These are phyloP conservation scores for Beauveria scarabaeidicola DNA, from an alignment of 2,329 filamentous ascomycete genomes.

Conservation along the genomic window DNA sequence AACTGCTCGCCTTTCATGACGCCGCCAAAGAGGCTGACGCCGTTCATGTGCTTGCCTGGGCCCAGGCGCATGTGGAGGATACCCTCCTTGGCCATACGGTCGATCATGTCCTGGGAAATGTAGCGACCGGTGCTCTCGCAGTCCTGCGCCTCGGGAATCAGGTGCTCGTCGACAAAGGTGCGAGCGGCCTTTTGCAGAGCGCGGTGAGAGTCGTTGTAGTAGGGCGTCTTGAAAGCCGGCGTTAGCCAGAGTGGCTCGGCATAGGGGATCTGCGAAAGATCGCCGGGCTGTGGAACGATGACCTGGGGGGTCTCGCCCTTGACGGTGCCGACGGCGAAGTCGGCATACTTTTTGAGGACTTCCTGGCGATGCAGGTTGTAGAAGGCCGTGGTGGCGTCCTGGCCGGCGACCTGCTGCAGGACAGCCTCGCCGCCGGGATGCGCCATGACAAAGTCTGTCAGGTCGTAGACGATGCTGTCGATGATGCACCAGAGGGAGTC, in stretches of 20 bases:
- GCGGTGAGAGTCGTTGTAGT: constrained; percentile 69
- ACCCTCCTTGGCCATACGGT: constrained; percentile 66
- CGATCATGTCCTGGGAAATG: constrained; percentile 64
- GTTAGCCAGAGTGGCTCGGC: constrained; percentile 78
- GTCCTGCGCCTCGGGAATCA: constrained; percentile 66
- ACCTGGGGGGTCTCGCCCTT: constrained; percentile 68
- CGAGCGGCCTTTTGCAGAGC: constrained; percentile 61
- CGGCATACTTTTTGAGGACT: constrained; percentile 71
- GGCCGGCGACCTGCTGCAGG: constrained; percentile 69
- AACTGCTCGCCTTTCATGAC: constrained; percentile 70
- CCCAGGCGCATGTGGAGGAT: constrained; percentile 76
- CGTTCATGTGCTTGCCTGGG: constrained; percentile 73
- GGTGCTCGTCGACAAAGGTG: constrained; percentile 61
- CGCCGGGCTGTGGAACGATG: constrained; percentile 59
- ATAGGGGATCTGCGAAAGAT: constrained; percentile 71
- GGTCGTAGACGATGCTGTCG: constrained; percentile 80
- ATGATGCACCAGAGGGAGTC: constrained; percentile 78
- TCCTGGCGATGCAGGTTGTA: constrained; percentile 91
- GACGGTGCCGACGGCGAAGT: constrained; percentile 67
- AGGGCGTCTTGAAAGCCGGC: constrained; percentile 67
- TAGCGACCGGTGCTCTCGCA: constrained; percentile 66
- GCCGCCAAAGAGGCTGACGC: constrained; percentile 58
- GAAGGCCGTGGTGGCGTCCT: constrained; percentile 73
- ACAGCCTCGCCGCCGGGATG: constrained; percentile 79
- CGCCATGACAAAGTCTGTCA: constrained; percentile 75